These are phyloP conservation scores for Mariannaea sp. DNA, from an alignment of 2,329 filamentous ascomycete species.

Conservation along the genomic window DNA sequence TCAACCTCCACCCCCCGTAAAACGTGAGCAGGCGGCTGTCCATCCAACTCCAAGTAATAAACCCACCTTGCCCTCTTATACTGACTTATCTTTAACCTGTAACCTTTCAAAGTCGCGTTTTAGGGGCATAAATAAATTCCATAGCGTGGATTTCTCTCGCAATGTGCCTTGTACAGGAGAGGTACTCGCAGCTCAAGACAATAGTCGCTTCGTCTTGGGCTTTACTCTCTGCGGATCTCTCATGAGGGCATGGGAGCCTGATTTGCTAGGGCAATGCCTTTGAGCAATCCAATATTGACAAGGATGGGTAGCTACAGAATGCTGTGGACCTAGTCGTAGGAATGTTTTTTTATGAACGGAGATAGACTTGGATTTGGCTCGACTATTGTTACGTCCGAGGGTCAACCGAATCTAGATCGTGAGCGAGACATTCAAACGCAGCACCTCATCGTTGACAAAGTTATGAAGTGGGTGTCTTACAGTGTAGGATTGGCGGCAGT, in stretches of 20 bases:
- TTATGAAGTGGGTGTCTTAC: constrained; percentile 42
- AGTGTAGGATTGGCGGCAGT: constrained; percentile 48
- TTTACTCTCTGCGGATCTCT: constrained; percentile 53
- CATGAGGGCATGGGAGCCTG: constrained; percentile 54
- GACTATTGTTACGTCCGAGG: constrained; percentile 44
- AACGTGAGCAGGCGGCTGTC: no score
- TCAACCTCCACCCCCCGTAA: no score
- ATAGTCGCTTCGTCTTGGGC: constrained; percentile 50
- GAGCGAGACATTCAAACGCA: constrained; percentile 43
- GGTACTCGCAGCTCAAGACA: constrained; percentile 48
- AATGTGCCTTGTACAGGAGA: constrained; percentile 52
- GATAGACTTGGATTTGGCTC: constrained; percentile 50
- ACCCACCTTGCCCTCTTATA: no score
- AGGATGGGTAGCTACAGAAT: constrained; percentile 40
- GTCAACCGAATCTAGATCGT: constrained; percentile 47
- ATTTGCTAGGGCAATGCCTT: constrained; percentile 53
- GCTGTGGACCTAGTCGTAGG: constrained; percentile 48
- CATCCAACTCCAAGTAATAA: no score
- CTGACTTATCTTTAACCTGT: no score
- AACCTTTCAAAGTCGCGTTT: no score
- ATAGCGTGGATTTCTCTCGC: no score
- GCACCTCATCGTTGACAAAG: constrained; percentile 47
- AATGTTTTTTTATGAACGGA: constrained; percentile 48
- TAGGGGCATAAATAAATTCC: no score
- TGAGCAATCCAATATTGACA: constrained; percentile 52